Base-by-base conservation (phyloP, 345 rosid species). In the Heritiera littoralis region DNA sequence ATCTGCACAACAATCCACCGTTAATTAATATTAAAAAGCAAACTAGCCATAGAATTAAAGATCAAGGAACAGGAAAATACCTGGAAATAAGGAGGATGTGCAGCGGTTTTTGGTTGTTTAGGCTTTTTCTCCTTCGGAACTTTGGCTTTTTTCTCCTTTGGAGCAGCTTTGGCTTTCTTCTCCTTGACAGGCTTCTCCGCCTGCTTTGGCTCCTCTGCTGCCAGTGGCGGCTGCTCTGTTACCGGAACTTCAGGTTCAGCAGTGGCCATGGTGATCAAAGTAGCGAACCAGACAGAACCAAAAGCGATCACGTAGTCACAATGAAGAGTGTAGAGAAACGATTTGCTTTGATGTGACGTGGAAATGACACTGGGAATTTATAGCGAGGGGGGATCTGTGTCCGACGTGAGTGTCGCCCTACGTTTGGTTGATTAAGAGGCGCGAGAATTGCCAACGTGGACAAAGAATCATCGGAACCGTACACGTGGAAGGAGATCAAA, bases 21-120 rank as follows among this genome's bases (percentile, higher is more conserved):
- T 52, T 13, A 11, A 66, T 52, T 9, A 66, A 41, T 2, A 20
- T n/a, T 41, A 10, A 41, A 4, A 48, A 40, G 71, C 0, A 40
- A 30, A 11, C 45, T 1, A 14, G 1, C 7, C 6, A 7, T 38
- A 0, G 28, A 43, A 4, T 32, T 0, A 8, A 5, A 3, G 70
- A 30, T 17, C 4, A 40, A 41, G 6, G 45, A 7, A 48, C 0
- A 4, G 1, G 64, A 17, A 60, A 18, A 5, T 38, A 92, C 97
- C 93, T 92, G 89, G 63, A 92, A 90, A 52, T 94, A 92, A 17
- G 97, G 97, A 66, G 97, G 98, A 79, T 91, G 98, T 55, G 92
- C 46, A 15, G 86, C 81, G 9, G 89, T 20, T 86, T 86, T 93
- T 4, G 89, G 70, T 74, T 81, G 84, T 69, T 35, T 82, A 0